Base-by-base conservation (phyloP, 345 rosid genomes). In the Camelina neglecta region DNA sequence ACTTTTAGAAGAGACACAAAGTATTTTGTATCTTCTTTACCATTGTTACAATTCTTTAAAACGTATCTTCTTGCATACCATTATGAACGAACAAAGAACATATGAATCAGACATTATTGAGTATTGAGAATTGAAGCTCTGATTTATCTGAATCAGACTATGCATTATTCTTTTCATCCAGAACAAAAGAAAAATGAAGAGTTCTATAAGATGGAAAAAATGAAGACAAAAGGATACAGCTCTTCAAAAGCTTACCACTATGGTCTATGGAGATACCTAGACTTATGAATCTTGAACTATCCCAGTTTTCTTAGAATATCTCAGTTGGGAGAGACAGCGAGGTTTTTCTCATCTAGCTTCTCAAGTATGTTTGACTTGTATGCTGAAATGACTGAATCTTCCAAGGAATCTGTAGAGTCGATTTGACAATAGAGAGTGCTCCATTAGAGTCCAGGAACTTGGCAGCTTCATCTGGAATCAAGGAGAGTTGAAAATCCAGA, bases 401-500 rank as follows among this genome's bases (percentile, higher is more conserved):
- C 84, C 4, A 65, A 54, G 4, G 90, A 86, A 71, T 81, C 85
- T 33, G 92, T n/a, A n/a, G 87, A 5, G 81, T 82, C 21, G 93
- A 85, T 74, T 81, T 79, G 59, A 92, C 71, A 24, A 86, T 55
- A 4, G 90, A 73, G 67, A 85, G 50, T 29, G 90, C 94, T 67
- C 96, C 97, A 4, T 82, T 82, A 36, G 55, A 57, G 41, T 83
- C 88, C 39, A 94, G 77, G 71, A 87, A 89, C 75, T 84, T 80
- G 0, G 75, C 86, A 73, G 92, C 97, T 83, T 89, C 88, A 75
- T 86, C 98, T 94, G 90, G 83, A 84, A 23, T 10, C 20, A 60
- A 24, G 11, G 6, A 39, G 60, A 41, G 62, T 56, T 24, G 16
- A 63, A 71, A 42, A 58, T 31, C 10, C 4, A 60, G 38, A 20